Base-by-base conservation (phyloP, 106 monocot genomes). In the Acorus calamus region DNA sequence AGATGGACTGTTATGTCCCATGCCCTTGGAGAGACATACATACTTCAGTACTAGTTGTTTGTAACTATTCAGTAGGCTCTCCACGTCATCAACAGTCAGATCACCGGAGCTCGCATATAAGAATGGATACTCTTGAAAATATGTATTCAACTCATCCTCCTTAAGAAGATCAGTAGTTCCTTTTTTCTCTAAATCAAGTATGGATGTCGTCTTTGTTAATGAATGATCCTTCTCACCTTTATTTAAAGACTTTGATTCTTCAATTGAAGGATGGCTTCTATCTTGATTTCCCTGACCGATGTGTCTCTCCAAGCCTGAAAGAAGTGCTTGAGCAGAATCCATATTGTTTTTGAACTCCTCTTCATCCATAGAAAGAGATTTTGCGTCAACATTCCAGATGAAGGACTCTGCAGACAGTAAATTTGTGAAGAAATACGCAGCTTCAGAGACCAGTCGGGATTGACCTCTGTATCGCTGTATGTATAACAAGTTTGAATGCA, bases 391-490 rank as follows among this genome's bases (percentile, higher is more conserved):
- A 51, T 76, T 91, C 85, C 90, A 85, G 53, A 91, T 76, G 59
- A 98, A 98, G 44, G 87, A 84, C 56, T 91, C 91, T n/a, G 83
- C 91, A 50, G 91, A 98, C 44, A 91, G 77, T 64, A 98, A 80
- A 51, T 98, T 91, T 72, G 96, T 98, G 70, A 98, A 98, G 62
- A 76, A 91, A 74, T 98, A 98, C 55, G 91, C 84, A 14, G 87
- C 73, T 78, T 98, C 96, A 59, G 91, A 82, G 48, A 98, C 87
- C 64, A 98, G 55, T 41, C 83, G 79, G 54, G 91, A 78, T 57
- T 85, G 84, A 49, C 77, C 72, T 56, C 96, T 84, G 56, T 90
- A 96, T 5, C 91, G 54, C 69, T 91, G 87, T 66, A 96, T 96
- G 64, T 91, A 96, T 52, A 87, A 63, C 7, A 96, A 78, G 49